Percentiles rank a stretch among this genome's conserved stretches.
These are phyloP conservation scores for Aphanomyces cochlioides DNA, from an alignment of 352 stramenopile species.

Conservation along the genomic window DNA sequence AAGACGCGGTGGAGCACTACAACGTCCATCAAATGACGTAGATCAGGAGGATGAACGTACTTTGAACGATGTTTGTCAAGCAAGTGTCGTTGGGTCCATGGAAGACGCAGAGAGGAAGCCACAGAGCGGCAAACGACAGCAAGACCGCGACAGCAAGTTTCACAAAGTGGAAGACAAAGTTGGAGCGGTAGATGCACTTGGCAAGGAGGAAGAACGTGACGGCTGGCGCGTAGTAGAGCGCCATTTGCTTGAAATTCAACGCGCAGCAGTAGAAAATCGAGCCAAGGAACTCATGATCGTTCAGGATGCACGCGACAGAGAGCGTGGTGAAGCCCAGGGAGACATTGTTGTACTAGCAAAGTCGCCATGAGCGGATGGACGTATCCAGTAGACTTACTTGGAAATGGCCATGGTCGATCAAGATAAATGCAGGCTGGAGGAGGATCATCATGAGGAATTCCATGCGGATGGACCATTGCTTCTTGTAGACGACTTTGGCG, in stretches of 20 bases:
- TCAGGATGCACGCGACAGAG: constrained; percentile 61
- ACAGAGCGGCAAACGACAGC: constrained; percentile 86
- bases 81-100: constrained; percentile 44
- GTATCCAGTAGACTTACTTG: constrained; percentile 51
- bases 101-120: constrained; percentile 85
- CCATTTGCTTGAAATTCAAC: constrained; percentile 99
- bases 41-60: constrained; percentile 29
- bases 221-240: constrained; percentile 95
- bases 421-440: constrained; percentile 84
- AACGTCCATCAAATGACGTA: neutral
- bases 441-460: constrained; percentile 66
- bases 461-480: constrained; percentile 57
- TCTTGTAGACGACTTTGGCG: constrained; percentile 45
- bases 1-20: constrained; percentile 92
- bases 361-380: neutral
- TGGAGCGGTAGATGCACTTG: constrained; percentile 66
- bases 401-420: constrained; percentile 99
- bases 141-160: constrained; percentile 87
- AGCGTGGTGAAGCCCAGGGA: constrained; percentile 90
- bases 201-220: constrained; percentile 92
- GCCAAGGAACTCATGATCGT: constrained; percentile 73
- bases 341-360: constrained; percentile 94
- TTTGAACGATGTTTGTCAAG: constrained; percentile 59
- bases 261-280: constrained; percentile 89
- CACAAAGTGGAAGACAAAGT: constrained; percentile 41